Conservation (phyloP, 495 filamentous ascomycete species). For the Astrocystis sublimbata region DNA sequence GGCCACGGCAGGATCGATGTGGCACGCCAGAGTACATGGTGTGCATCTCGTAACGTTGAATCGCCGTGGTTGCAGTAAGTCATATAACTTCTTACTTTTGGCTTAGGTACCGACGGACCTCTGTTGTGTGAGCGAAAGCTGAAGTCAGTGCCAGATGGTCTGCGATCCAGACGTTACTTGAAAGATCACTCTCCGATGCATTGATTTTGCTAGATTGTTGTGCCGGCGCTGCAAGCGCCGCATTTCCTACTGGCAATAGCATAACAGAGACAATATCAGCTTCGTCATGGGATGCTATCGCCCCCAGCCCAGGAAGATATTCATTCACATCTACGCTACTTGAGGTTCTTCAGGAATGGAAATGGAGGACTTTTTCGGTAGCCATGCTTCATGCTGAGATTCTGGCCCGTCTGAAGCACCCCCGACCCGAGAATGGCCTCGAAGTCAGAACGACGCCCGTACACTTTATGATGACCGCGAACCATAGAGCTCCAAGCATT, state of each 20-base stretch:
- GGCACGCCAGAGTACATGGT: slow-evolving; percentile 55
- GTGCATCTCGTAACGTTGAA: slow-evolving; percentile 43
- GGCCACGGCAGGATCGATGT: slow-evolving; percentile 56
- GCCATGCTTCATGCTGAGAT: slow-evolving; percentile 56
- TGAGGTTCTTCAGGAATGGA: slow-evolving; percentile 54
- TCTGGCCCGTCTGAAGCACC: slow-evolving; percentile 53
- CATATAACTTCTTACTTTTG: too few species aligned
- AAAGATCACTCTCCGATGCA: slow-evolving; percentile 53
- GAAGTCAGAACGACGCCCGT: slow-evolving; percentile 53
- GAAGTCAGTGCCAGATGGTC: slow-evolving; percentile 42
- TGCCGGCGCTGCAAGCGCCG: slow-evolving; percentile 52
- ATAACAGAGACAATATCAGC: slow-evolving; percentile 56
- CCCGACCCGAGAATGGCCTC: slow-evolving; percentile 50
- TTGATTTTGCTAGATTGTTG: slow-evolving; percentile 57
- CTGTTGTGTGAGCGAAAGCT: not conserved
- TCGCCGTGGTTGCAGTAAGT: slow-evolving; percentile 48
- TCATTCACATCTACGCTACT: slow-evolving; percentile 55
- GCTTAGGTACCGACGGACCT: too few species aligned
- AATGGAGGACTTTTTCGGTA: slow-evolving; percentile 46
- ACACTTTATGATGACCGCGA: slow-evolving; percentile 56
- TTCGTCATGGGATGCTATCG: slow-evolving; percentile 54
- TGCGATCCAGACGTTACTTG: slow-evolving; percentile 55
- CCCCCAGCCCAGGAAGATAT: slow-evolving; percentile 52
- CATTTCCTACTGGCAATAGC: slow-evolving; percentile 48
- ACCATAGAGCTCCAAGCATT: slow-evolving; percentile 54